phyloP scores from a whole-genome alignment of 768 basidiomycete genomes.

The Cyclocybe cylindracea region DNA sequence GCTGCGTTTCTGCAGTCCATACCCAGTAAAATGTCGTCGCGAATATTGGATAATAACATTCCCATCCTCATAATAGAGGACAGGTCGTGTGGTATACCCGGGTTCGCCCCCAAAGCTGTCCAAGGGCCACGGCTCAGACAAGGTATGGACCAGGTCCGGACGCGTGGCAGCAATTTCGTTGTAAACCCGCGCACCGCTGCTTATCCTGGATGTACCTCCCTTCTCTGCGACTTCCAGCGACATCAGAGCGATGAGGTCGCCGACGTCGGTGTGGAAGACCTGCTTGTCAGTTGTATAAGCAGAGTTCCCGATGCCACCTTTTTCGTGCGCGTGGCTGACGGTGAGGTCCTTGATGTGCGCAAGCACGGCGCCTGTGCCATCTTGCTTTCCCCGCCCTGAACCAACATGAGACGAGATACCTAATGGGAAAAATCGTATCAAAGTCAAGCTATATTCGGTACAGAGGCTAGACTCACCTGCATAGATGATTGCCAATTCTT shows the following conservation, averaged over 20 bases:
- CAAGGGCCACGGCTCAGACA: slow-evolving; percentile 44
- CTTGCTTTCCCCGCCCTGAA: slow-evolving; percentile 43
- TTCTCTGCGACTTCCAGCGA: slow-evolving; percentile 42
- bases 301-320: slow-evolving; percentile 41
- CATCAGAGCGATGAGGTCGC: slow-evolving; percentile 45
- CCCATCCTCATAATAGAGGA: slow-evolving; percentile 40
- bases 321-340: slow-evolving; percentile 40
- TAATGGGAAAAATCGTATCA: slow-evolving; percentile 8
- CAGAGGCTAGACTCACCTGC: slow-evolving; percentile 31
- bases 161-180: slow-evolving; percentile 47
- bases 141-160: slow-evolving; percentile 41
- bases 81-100: slow-evolving; percentile 34
- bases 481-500: slow-evolving; percentile 42
- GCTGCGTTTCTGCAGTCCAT: slow-evolving; percentile 32
- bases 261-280: slow-evolving; percentile 50
- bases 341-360: slow-evolving; percentile 50
- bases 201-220: slow-evolving; percentile 46
- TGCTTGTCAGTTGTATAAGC: slow-evolving; percentile 52
- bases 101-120: slow-evolving; percentile 43
- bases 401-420: slow-evolving; percentile 49
- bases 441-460: not conserved
- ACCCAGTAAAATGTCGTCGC: slow-evolving; percentile 47
- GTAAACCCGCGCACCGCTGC: slow-evolving; percentile 43
- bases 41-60: slow-evolving; percentile 46
- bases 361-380: slow-evolving; percentile 42